Conservation (phyloP, 176 grass and related monocot species). For the Aechmea fasciata region DNA sequence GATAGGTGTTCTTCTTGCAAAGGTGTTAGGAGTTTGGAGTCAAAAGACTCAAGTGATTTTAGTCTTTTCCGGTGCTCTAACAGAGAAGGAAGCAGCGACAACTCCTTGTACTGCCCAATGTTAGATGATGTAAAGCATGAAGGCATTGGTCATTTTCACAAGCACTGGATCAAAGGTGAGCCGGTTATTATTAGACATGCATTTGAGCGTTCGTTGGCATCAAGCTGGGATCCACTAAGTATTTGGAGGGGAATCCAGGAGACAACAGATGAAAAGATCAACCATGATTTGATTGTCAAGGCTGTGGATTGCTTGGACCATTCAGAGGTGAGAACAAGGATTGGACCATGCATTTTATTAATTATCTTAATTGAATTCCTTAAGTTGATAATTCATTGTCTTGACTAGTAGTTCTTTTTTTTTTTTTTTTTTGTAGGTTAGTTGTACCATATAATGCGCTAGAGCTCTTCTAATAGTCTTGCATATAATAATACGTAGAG, state of each 20-base stretch:
- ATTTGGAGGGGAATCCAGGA: slow-evolving; percentile 85
- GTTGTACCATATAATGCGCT: no score
- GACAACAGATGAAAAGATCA: slow-evolving; percentile 57
- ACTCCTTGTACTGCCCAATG: slow-evolving; percentile 40
- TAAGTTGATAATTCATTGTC: not conserved
- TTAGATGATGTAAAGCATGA: slow-evolving; percentile 57
- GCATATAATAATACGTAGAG: not conserved
- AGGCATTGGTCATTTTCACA: slow-evolving; percentile 63
- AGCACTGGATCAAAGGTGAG: slow-evolving; percentile 75
- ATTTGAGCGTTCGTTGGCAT: slow-evolving; percentile 69
- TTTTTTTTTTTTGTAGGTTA: not conserved
- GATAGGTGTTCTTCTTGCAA: slow-evolving; percentile 26
- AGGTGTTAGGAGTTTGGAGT: slow-evolving; percentile 19
- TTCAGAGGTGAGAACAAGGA: slow-evolving; percentile 48
- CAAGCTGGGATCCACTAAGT: slow-evolving; percentile 76
- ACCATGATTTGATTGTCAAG: slow-evolving; percentile 62
- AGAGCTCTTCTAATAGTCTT: no score
- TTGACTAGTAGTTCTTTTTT: not conserved
- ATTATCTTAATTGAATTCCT: slow-evolving; percentile 6
- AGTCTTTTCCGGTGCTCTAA: slow-evolving; percentile 31
- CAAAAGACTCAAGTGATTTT: slow-evolving; percentile 10
- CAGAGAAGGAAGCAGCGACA: slow-evolving; percentile 30
- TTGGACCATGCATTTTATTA: slow-evolving; percentile 5
- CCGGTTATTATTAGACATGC: slow-evolving; percentile 67
- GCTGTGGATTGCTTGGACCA: slow-evolving; percentile 60